Evolutionary conservation across 2,329 filamentous ascomycete genomes (phyloP), one percentile per base, ranked within the genome.

Genomic region (Amylocarpus encephaloides): DNA sequence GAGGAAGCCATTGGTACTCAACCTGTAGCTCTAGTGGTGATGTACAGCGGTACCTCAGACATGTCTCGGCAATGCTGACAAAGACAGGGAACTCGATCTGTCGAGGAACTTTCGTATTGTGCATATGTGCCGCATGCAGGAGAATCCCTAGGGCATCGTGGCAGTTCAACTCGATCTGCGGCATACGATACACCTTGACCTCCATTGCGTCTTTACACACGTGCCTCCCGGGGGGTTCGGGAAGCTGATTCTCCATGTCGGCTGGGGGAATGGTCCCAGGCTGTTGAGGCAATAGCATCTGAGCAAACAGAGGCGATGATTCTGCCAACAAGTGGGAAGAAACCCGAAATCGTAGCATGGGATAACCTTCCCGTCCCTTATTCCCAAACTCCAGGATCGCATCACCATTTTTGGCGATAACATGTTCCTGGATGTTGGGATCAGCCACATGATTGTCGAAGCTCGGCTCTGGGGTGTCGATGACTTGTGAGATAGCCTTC

Each of bases 311-410:
- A 6, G 75, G 73, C 11, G 77, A 79, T 0, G 71, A 72, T 61
- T 77, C 73, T 3, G 73, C 69, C 12, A 79, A 62, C 61, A 75
- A 68, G 54, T 72, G 68, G 1, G 75, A 77, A 0, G 74, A 76
- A 5, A 79, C 75, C 5, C 74, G 69, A 48, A 78, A 79, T 5
- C 74, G 69, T 10, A 75, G 56, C 1, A 72, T 69, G 0, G 74
- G 72, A 43, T 62, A 49, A 10, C 51, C 53, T 35, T 71, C 68
- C 6, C 63, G 62, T 1, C 59, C 63, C 0, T 63, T 58, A 52
- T 78, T 76, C 48, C 71, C 67, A 53, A 79, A 79, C 52, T 79
- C 76, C 30, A 79, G 67, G 22, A 79, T 68, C 2, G 69, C 69
- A 52, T 79, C 75, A 6, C 77, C 76, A 2, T 66, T 66, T 1